Percentiles rank a stretch among this genome's conserved stretches.
Evolutionary conservation across 2,329 filamentous ascomycete species (phyloP).

Genomic region (Orbilia quercus): DNA sequence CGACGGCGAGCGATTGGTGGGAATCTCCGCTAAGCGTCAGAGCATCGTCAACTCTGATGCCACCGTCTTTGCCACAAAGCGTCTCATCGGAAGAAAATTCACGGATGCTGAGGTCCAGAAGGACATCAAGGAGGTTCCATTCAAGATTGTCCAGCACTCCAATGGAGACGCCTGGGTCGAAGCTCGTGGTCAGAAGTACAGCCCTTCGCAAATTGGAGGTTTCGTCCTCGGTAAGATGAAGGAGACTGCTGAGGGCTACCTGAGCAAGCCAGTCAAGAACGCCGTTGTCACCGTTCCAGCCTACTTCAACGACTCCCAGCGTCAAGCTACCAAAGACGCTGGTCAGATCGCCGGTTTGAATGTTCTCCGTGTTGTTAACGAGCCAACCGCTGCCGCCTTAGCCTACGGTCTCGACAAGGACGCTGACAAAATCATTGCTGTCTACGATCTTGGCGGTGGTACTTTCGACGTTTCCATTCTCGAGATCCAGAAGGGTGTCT

Average conservation of each 20-base stretch:
- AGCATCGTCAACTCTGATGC: conserved; percentile 98
- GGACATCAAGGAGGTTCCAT: conserved; percentile 96
- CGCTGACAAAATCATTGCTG: conserved; percentile 85
- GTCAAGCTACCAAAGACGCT: conserved; percentile 97
- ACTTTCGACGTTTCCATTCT: conserved; percentile 99
- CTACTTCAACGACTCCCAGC: conserved; percentile 99
- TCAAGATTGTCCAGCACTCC: conserved; percentile 97
- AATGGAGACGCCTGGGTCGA: conserved; percentile 98
- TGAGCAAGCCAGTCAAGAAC: conserved; percentile 91
- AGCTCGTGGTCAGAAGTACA: conserved; percentile 93
- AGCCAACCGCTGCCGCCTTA: conserved; percentile 94
- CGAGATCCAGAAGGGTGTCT: conserved; percentile 96
- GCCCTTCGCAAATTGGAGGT: conserved; percentile 96
- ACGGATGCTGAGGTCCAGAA: conserved; percentile 92
- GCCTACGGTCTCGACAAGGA: conserved; percentile 98
- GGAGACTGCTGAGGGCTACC: conserved; percentile 94
- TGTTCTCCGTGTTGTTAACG: conserved; percentile 96
- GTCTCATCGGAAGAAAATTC: conserved; percentile 98
- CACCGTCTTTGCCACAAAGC: conserved; percentile 97
- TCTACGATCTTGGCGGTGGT: conserved; percentile 98
- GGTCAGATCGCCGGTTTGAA: conserved; percentile 96
- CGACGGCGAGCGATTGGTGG: conserved; percentile 94
- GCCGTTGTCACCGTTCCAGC: conserved; percentile 96
- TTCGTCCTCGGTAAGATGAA: conserved; percentile 99
- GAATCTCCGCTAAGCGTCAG: conserved; percentile 97